phyloP scores from a whole-genome alignment of 768 basidiomycete genomes.

The Calocybe indica region DNA sequence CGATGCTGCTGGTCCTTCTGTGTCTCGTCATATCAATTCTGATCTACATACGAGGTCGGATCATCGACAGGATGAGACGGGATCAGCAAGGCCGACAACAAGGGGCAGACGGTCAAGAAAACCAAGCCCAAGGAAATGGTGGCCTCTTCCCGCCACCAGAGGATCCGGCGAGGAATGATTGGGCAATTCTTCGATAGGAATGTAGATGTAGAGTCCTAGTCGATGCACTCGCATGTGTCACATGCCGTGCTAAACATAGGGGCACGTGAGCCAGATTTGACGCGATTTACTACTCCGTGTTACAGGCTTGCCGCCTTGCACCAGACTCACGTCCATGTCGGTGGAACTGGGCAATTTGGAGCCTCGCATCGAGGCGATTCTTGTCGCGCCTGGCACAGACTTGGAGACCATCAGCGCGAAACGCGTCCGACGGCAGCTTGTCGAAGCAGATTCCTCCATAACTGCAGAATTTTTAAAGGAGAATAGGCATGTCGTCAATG shows the following conservation, averaged over 20 bases:
- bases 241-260: background rate
- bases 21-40: conserved; percentile 70
- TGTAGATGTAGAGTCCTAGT: background rate
- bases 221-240: background rate
- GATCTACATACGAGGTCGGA: conserved; percentile 74
- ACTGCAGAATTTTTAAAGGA: conserved; percentile 58
- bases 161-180: conserved; percentile 60
- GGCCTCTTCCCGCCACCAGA: conserved; percentile 59
- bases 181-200: conserved; percentile 51
- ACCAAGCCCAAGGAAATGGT: conserved; percentile 29
- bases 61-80: conserved; percentile 65
- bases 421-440: conserved; percentile 74
- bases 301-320: conserved; percentile 1
- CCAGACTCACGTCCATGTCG: conserved; percentile 30
- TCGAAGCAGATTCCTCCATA: conserved; percentile 45
- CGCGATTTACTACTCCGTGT: background rate
- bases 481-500: conserved; percentile 64
- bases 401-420: conserved; percentile 81
- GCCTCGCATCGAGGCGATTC: conserved; percentile 59
- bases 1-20: conserved; percentile 68
- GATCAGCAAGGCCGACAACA: conserved; percentile 49
- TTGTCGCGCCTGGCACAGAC: conserved; percentile 73
- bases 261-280: background rate
- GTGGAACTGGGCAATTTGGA: conserved; percentile 51
- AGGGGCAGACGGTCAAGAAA: conserved; percentile 28